These are phyloP conservation scores for Brassica nigra DNA, from an alignment of 345 rosid species.

Conservation along the genomic window DNA sequence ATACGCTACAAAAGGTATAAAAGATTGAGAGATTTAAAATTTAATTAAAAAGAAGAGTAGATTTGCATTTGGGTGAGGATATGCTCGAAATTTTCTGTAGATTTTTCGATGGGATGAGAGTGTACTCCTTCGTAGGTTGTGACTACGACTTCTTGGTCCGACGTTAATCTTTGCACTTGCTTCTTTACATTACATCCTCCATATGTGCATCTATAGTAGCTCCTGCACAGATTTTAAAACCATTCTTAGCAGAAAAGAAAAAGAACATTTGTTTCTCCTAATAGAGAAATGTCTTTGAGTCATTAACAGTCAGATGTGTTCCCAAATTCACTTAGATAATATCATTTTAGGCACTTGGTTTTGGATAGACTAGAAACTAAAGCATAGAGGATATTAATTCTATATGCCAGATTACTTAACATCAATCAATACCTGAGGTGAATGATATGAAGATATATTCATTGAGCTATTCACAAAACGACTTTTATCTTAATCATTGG, in stretches of 20 bases:
- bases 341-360: background rate
- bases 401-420: background rate
- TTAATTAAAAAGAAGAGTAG: conserved; percentile 45
- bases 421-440: background rate
- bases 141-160: conserved; percentile 86
- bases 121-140: conserved; percentile 96
- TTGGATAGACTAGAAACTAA: background rate
- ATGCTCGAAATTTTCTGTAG: conserved; percentile 84
- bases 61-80: conserved; percentile 89
- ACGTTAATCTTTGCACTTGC: conserved; percentile 80
- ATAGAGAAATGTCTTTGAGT: background rate
- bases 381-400: background rate
- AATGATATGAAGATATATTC: background rate
- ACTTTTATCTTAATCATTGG: background rate
- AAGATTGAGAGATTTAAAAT: conserved; percentile 26
- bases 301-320: background rate
- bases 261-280: background rate
- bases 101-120: conserved; percentile 72
- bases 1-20: conserved; percentile 7
- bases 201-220: conserved; percentile 88
- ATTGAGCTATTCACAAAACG: background rate
- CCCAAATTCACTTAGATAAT: background rate
- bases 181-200: conserved; percentile 94
- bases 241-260: background rate
- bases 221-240: conserved; percentile 25